Base-by-base conservation (phyloP, 768 basidiomycete genomes). In the Rubroboletus pulcherrimus region DNA sequence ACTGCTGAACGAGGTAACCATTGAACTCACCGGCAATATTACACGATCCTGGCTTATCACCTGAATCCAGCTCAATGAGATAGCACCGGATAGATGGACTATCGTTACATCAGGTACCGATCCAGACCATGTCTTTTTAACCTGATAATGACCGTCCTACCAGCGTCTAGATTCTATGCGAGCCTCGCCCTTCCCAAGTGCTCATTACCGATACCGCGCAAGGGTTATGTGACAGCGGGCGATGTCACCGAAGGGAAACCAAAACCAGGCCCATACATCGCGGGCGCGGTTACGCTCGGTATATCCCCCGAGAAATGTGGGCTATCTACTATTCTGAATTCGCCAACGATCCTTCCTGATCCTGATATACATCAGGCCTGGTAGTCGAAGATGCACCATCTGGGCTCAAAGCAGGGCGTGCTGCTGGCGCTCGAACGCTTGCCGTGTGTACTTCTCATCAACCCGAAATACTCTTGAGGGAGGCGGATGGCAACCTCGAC, bases 371-470 rank as follows among this genome's bases (percentile, higher is more conserved):
- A 35, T n/a, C 46, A 91, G 89, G 89, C 64, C 76, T 96, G 55
- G 93, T 96, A 8, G 78, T 97, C 4, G 93, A 95, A 64, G 94
- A 97, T 64, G 93, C 94, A 2, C 87, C 92, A 5, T 86, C 90
- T 14, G 94, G 94, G 3, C 73, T 94, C 59, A 76, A 75, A 56
- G 79, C 89, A 15, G 92, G 92, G 21, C 81, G 80, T 45, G 85
- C 87, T 7, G 88, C 91, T 17, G 91, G 91, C 11, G 79, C 88
- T 47, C 77, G 71, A 45, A 89, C 88, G 0, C 78, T 96, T 14
- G 94, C 88, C 1, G 89, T 94, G 1, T 90, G 89, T 66, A 95
- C 94, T 33, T 89, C 88, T 6, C 89, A 93, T 51, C 65, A 79
- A 26, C 74, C 82, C 17, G 78, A 81, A 40, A 67, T 68, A 34